Evolutionary conservation across 257 asterid species (phyloP).

Genomic region (Scutellaria baicalensis): DNA sequence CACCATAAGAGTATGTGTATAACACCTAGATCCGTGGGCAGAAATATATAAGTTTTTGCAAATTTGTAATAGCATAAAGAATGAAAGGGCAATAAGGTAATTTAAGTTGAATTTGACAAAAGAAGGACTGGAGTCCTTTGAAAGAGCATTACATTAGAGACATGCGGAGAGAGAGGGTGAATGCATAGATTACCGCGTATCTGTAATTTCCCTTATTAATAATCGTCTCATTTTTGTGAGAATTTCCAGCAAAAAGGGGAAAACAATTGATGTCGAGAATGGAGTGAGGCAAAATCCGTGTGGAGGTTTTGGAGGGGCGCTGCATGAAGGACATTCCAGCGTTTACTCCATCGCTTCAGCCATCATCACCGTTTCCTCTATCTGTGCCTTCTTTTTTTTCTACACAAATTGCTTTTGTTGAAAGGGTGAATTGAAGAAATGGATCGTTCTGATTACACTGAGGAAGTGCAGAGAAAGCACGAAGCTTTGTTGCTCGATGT

Average conservation of each 20-base stretch:
- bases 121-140: not conserved
- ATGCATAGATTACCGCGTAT: slow-evolving; percentile 1
- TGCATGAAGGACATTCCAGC: slow-evolving; percentile 20
- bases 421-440: slow-evolving; percentile 9
- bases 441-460: slow-evolving; percentile 6
- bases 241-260: not conserved
- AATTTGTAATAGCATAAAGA: not conserved
- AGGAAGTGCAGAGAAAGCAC: not conserved
- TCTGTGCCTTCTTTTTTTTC: not conserved
- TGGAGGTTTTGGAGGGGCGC: slow-evolving; percentile 8
- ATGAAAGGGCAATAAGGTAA: not conserved
- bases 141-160: not conserved
- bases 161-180: not conserved
- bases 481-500: slow-evolving; percentile 8
- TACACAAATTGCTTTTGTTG: not conserved
- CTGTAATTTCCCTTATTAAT: not conserved
- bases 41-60: no score
- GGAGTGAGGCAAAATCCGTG: slow-evolving; percentile 17
- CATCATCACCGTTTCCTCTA: slow-evolving; percentile 9
- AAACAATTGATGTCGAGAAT: not conserved
- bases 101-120: not conserved
- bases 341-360: slow-evolving; percentile 1
- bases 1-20: no score
- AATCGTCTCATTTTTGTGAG: not conserved
- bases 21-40: no score